A percentile compares a stretch with the other conserved stretches of the same genome.
Conservation (phyloP, 176 grass and related monocot genomes). For the Neostapfia colusana region DNA sequence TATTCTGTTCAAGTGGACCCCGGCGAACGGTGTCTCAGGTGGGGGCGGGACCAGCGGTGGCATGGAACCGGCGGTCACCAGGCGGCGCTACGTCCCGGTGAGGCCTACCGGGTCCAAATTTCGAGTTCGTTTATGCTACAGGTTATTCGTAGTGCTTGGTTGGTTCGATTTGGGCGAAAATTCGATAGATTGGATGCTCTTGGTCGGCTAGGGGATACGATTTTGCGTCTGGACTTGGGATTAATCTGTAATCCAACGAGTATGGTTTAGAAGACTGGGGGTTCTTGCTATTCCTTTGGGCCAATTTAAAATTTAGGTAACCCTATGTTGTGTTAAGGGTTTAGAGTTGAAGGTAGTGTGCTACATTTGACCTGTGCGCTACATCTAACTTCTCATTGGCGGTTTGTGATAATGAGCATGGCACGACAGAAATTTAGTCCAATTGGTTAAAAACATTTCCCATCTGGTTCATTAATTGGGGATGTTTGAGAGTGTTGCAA, state of each 20-base stretch:
- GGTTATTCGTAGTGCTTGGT: neutral
- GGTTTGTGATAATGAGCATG: neutral
- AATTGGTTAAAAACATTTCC: neutral
- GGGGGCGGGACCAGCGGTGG: neutral
- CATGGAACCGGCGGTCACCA: slow-evolving; percentile 35
- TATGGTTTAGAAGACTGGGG: neutral
- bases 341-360: slow-evolving; percentile 2
- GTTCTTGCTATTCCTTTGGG: neutral
- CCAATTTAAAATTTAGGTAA: neutral
- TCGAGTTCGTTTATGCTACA: neutral
- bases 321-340: neutral
- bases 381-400: neutral
- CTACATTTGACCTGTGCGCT: neutral
- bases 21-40: slow-evolving; percentile 31
- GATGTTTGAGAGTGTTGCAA: neutral
- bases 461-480: neutral
- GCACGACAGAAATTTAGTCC: neutral
- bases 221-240: neutral
- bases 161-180: slow-evolving; percentile 16
- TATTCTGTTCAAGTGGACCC: slow-evolving; percentile 79
- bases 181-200: neutral
- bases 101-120: neutral
- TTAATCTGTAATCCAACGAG: too few relatives aligned
- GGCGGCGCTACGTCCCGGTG: slow-evolving; percentile 74
- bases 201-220: neutral